A percentile compares a stretch with the other conserved stretches of the same genome.
Evolutionary conservation across 2,329 filamentous ascomycete genomes (phyloP).

Genomic region (Colletotrichum paranaense): DNA sequence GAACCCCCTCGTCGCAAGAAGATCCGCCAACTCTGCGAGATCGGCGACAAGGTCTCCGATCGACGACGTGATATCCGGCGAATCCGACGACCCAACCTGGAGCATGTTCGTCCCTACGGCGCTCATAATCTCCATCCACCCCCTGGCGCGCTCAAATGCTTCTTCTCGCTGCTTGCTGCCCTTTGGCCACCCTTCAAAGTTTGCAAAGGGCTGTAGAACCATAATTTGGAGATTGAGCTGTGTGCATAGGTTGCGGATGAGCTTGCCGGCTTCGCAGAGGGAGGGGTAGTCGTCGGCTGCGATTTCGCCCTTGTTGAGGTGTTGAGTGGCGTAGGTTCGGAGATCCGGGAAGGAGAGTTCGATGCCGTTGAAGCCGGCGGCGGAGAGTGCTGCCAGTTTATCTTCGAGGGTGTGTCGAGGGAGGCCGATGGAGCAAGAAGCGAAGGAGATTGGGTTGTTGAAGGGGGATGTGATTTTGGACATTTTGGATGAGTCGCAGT

Average conservation of each 20-base stretch:
- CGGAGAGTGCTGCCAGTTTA: slow-evolving; percentile 72
- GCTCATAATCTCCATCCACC: slow-evolving; percentile 79
- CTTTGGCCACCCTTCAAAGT: slow-evolving; percentile 80
- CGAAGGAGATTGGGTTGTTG: slow-evolving; percentile 60
- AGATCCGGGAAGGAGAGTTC: slow-evolving; percentile 83
- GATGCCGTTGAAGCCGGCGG: slow-evolving; percentile 74
- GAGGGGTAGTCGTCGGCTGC: slow-evolving; percentile 68
- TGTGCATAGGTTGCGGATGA: slow-evolving; percentile 66
- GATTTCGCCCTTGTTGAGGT: slow-evolving; percentile 60
- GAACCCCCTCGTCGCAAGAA: slow-evolving; percentile 67
- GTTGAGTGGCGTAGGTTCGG: slow-evolving; percentile 65
- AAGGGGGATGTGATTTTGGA: not conserved
- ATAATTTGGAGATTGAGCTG: slow-evolving; percentile 69
- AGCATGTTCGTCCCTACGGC: slow-evolving; percentile 76
- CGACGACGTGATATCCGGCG: slow-evolving; percentile 63
- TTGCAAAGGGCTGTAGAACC: slow-evolving; percentile 80
- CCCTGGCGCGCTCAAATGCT: slow-evolving; percentile 70
- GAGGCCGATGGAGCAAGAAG: slow-evolving; percentile 63
- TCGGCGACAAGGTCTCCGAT: slow-evolving; percentile 67
- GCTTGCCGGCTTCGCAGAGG: slow-evolving; percentile 63
- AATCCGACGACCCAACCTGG: slow-evolving; percentile 75
- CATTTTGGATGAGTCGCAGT: not conserved
- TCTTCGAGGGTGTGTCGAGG: slow-evolving; percentile 62
- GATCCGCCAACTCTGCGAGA: slow-evolving; percentile 71
- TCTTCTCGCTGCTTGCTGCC: slow-evolving; percentile 68